A percentile compares a stretch with the other conserved stretches of the same genome.
Conservation (phyloP, 179 eudicot species). For the Pouteria campechiana region DNA sequence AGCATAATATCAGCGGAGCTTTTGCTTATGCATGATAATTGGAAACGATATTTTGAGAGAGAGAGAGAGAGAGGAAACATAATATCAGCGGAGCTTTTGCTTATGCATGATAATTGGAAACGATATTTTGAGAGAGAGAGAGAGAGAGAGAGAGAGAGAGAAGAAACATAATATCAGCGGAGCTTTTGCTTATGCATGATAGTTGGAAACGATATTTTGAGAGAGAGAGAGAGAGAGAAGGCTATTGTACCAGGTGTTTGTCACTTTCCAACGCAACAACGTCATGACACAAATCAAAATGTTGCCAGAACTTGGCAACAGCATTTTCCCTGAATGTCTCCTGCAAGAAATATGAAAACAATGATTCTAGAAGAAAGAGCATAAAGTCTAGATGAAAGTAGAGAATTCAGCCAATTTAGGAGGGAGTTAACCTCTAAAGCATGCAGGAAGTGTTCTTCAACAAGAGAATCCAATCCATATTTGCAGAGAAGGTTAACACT, state of each 20-base stretch:
- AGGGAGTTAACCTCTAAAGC: constrained; percentile 45
- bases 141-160: too few species aligned
- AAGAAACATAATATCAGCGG: too few species aligned
- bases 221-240: too few species aligned
- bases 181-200: too few species aligned
- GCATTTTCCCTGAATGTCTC: constrained; percentile 58
- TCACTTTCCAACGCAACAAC: constrained; percentile 25
- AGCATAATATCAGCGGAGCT: too few species aligned
- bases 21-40: too few species aligned
- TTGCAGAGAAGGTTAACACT: constrained; percentile 38
- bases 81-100: too few species aligned
- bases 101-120: too few species aligned
- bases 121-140: too few species aligned
- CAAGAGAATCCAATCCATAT: constrained; percentile 40
- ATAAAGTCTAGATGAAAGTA: background rate
- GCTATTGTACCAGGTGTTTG: constrained; percentile 8
- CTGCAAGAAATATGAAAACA: constrained; percentile 26
- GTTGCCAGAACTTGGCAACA: constrained; percentile 67
- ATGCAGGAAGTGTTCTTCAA: constrained; percentile 55
- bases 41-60: too few species aligned
- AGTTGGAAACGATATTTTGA: too few species aligned
- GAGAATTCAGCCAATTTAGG: background rate
- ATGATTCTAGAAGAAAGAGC: background rate
- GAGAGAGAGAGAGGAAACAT: too few species aligned
- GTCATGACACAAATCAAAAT: constrained; percentile 50